Base-by-base conservation (phyloP, 495 filamentous ascomycete genomes). In the Penicillium canescens region DNA sequence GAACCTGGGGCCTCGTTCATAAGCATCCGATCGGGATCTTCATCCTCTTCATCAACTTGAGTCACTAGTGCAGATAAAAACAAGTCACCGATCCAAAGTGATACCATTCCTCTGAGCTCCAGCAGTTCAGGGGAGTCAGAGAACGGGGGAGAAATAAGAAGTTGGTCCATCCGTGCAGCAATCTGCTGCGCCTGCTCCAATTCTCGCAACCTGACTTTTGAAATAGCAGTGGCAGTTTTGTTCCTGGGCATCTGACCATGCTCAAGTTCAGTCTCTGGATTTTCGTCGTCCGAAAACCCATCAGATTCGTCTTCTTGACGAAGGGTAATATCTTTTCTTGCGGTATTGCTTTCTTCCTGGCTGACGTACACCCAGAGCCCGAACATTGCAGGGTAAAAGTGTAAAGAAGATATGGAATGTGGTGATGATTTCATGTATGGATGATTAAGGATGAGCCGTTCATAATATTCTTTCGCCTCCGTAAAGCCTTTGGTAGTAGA, bases 321-420 rank as follows among this genome's bases (percentile, higher is more conserved):
- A 36, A 56, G 23, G 38, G 50, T 18, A 41, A 73, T 50, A 23
- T 60, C 56, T 16, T 69, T 57, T 31, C 68, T 65, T 46, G 62
- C 65, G n/a, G 24, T 38, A 3, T 70, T 77, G 56, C 73, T 77
- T 54, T 78, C 70, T 46, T 78, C 70, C 50, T 85, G 77, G 2
- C 82, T 66, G 14, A 82, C 75, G 57, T 83, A 86, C 21, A 89
- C 75, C 83, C 86, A 88, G 13, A 86, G 69, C 4, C 78, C 78
- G 40, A 88, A 82, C 81, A 89, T 82, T n/a, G 81, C 82, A 6
- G 82, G 82, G 56, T 86, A 87, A 57, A 89, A 87, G 24, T 81
- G 75, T 42, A 80, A 49, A 23, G 85, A 68, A 56, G 75, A 82
- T 39, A 76, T 63, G 20, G 63, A 65, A 50, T 68, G 57, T 3